Base-by-base conservation (phyloP, 192 early-diverging fungal species). In the Coemansia sp. region DNA sequence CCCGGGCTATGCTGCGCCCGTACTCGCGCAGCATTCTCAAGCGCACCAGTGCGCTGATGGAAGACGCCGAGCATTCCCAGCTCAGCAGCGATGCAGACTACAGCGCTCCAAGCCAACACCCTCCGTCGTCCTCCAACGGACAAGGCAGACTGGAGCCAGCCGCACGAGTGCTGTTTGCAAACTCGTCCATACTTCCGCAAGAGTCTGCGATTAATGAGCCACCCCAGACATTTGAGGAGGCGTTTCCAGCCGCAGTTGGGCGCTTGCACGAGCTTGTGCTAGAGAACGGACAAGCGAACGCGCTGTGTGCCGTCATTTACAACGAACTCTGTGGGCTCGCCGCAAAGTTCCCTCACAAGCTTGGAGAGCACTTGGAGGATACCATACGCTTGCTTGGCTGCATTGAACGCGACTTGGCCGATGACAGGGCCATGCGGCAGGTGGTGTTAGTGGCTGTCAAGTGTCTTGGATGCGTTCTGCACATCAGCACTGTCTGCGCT, bases 1-100 rank as follows among this genome's bases (percentile, higher is more conserved):
- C 72, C 10, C 34, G 54, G 18, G 72, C 72, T 3, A 65, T 47
- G 10, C 52, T 33, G 40, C 61, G 58, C 6, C 61, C 72, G 14
- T 47, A 18, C 8, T 36, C 58, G 13, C 65, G 72, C 29, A 59
- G 72, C 31, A 76, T 76, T 35, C 59, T 76, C 10, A 76, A 76
- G 29, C 58, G 56, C 32, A 45, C 39, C 35, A 36, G n/a, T 17
- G 15, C 23, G n/a, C 5, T 35, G 9, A 5, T 31, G 3, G 31
- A 19, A n/a, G 15, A 15, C 25, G 15, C 21, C 2, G 18, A 45
- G 26, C 27, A 40, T 15, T 17, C 51, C 27, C 32, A 29, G 27
- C 21, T 27, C 19, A 59, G 61, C 37, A 70, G 51, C 25, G 56
- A 64, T 8, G 55, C 33, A 1, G 33, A 34, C 30, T 10, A 22